Evolutionary conservation across 2,329 filamentous ascomycete genomes (phyloP), one percentile per base, ranked within the genome.

Genomic region (Colletotrichum musae): DNA sequence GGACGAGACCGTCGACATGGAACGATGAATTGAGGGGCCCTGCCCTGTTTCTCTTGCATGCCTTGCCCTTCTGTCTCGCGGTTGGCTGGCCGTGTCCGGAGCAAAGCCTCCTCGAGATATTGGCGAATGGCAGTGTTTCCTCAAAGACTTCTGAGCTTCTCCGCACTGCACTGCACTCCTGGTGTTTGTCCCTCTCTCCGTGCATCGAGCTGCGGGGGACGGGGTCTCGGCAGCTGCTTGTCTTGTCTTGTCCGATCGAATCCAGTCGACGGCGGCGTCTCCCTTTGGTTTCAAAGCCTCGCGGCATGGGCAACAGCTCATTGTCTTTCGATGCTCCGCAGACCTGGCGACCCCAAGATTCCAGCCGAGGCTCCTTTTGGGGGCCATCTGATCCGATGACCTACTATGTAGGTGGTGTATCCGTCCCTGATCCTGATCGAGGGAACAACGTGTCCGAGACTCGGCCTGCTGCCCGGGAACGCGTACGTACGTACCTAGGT

Each of bases 161-260:
- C 66, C 56, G 66, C 66, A 65, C 21, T 68, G 66, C 66, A 65
- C 21, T 68, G 53, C 24, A 16, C 28, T n/a, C 28, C 43, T 43
- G 36, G 21, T n/a, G 54, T 26, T 65, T 39, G 32, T 36, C 32
- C 32, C 32, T 36, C 9, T 36, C 32, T 36, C 32, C 32, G 32
- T 10, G 32, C 32, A 36, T 10, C 32, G 32, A 36, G 32, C 26
- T 58, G 58, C 51, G 43, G 59, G 64, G 57, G 21, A 61, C 39
- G 32, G 6, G 28, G 51, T 62, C 43, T 47, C 53, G 32, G 32
- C 45, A 41, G 45, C 41, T 50, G 50, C 18, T 57, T 16, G 58
- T 57, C 52, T 52, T 36, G 59, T 47, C 21, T 50, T 28, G 41
- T 50, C 41, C 21, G 43, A 32, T 9, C 32, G 32, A 47, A 18